A percentile compares a stretch with the other conserved stretches of the same genome.
phyloP scores from a whole-genome alignment of 805 yeast genomes.

The Metschnikowia gruessii region DNA sequence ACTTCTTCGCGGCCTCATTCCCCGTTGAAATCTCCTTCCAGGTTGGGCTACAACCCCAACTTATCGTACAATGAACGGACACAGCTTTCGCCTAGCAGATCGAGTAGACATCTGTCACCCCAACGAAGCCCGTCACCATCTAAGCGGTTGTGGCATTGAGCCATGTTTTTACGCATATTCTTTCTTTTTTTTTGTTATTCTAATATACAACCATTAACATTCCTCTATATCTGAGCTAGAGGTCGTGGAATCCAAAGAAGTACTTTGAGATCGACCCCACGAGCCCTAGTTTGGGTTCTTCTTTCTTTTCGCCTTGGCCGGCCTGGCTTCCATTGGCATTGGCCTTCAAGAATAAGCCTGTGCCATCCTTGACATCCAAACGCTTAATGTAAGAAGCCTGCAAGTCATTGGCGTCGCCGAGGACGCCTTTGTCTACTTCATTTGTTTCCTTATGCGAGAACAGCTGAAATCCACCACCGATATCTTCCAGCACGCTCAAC shows the following conservation, averaged over 20 bases:
- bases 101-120: conserved; percentile 20
- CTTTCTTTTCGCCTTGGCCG: conserved; percentile 21
- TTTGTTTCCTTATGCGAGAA: conserved; percentile 9
- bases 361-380: conserved; percentile 41
- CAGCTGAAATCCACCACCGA: conserved; percentile 37
- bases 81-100: conserved; percentile 18
- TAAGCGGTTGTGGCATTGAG: conserved; percentile 19
- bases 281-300: conserved; percentile 32
- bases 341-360: conserved; percentile 34
- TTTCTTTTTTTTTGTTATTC: neutral
- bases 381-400: conserved; percentile 27
- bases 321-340: conserved; percentile 20
- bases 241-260: conserved; percentile 44
- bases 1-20: conserved; percentile 18
- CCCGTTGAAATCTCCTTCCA: conserved; percentile 18
- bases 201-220: conserved; percentile 1
- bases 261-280: conserved; percentile 33
- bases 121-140: conserved; percentile 21
- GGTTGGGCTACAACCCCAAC: conserved; percentile 16
- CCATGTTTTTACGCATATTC: too few species aligned
- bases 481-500: conserved; percentile 44
- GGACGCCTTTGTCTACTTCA: conserved; percentile 12
- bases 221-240: conserved; percentile 17
- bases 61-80: conserved; percentile 18
- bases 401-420: conserved; percentile 16